These are phyloP conservation scores for Hebeloma cylindrosporum DNA, from an alignment of 768 basidiomycete species.

Conservation along the genomic window DNA sequence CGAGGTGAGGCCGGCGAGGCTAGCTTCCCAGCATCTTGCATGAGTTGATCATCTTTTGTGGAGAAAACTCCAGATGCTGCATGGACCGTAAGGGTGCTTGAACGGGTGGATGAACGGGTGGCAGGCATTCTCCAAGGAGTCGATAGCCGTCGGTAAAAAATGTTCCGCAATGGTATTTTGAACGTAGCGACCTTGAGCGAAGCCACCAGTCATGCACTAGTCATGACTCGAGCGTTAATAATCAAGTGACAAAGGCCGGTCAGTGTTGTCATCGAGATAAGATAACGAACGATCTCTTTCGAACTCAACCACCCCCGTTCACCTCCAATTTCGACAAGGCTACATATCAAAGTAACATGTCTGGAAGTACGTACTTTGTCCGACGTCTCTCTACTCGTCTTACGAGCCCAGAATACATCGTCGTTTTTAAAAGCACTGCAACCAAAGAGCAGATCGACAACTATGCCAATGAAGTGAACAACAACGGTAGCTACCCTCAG, in stretches of 20 bases:
- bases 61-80: slow-evolving; percentile 5
- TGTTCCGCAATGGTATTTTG: slow-evolving; percentile 2
- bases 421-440: slow-evolving; percentile 52
- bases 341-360: too few species aligned
- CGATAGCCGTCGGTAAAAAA: slow-evolving; percentile 2
- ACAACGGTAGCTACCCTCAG: slow-evolving; percentile 34
- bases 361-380: too few species aligned
- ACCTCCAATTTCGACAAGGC: too few species aligned
- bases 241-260: neutral
- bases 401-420: slow-evolving; percentile 45
- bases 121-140: slow-evolving; percentile 30
- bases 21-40: slow-evolving; percentile 2
- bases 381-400: neutral
- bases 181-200: neutral
- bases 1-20: slow-evolving; percentile 1
- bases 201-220: slow-evolving; percentile 2
- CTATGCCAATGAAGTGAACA: slow-evolving; percentile 37
- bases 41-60: slow-evolving; percentile 23
- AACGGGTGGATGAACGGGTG: slow-evolving; percentile 34
- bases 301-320: too few species aligned
- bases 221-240: neutral
- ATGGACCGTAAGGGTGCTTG: slow-evolving; percentile 10
- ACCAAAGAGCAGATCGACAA: slow-evolving; percentile 40
- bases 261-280: neutral
- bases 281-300: neutral